Base-by-base conservation (phyloP, 176 grass and related monocot species). In the Elymus sibiricus region DNA sequence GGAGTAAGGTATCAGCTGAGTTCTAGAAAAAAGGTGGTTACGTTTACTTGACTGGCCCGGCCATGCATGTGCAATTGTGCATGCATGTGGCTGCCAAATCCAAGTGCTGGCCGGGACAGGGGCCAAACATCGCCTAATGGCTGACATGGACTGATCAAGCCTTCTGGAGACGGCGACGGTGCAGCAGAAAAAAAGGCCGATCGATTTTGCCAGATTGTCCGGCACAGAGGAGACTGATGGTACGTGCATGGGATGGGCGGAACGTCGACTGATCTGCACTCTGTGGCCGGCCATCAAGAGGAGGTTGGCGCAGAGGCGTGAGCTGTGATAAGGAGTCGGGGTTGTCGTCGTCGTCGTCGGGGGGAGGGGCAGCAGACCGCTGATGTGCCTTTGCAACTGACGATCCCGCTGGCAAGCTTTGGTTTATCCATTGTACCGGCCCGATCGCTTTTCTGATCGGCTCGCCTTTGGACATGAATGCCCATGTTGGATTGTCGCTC, bases 131-230 rank as follows among this genome's bases (percentile, higher is more conserved):
- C 14, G 44, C 67, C 76, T 32, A 84, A 84, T 87, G 79, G 28
- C 44, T 76, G 59, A 84, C 68, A 87, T 40, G 47, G 76, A 87
- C 64, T 5, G n/a, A 75, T 32, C 7, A 25, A 27, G 24, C 55
- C 74, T 87, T 75, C 15, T 13, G 19, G 19, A 47, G 89, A 87
- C 31, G 35, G 76, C 1, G 76, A 84, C 68, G 46, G 75, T 60
- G 67, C 9, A 79, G 81, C 80, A 14, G 89, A 84, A 83, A 87
- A 86, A 87, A 75, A 51, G 43, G 7, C 17, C 25, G 68, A 84
- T 55, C 15, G 59, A 84, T 91, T 76, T 64, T n/a, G 37, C 60
- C 46, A 39, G 85, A 87, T 79, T 67, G 73, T 79, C 51, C 11
- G 27, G 58, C 74, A 74, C 26, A n/a, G 44, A 79, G 74, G 7